phyloP scores from a whole-genome alignment of 1,139 yeast genomes.

The Suhomyces choctaworum region DNA sequence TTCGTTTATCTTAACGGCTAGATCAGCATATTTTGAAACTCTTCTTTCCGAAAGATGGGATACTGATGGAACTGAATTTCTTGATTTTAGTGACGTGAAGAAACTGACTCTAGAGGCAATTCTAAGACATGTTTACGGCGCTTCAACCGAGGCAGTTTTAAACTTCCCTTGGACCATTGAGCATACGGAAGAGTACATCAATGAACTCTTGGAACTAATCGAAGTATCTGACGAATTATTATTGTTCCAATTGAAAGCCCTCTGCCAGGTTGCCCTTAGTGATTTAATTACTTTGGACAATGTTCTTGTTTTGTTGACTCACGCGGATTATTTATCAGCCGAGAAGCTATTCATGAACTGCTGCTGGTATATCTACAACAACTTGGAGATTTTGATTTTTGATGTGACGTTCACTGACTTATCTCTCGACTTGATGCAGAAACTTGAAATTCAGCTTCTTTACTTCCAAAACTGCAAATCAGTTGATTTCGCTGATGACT shows the following conservation, averaged over 20 bases:
- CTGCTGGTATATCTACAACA: slow-evolving; percentile 66
- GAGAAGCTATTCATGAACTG: slow-evolving; percentile 58
- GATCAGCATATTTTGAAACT: slow-evolving; percentile 68
- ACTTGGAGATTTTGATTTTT: slow-evolving; percentile 62
- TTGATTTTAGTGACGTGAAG: slow-evolving; percentile 50
- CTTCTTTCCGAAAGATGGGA: slow-evolving; percentile 59
- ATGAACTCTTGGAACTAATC: slow-evolving; percentile 57
- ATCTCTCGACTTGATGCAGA: slow-evolving; percentile 27
- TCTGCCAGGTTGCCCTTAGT: slow-evolving; percentile 62
- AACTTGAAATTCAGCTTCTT: slow-evolving; percentile 31
- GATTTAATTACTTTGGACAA: slow-evolving; percentile 63
- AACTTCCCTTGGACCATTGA: slow-evolving; percentile 29
- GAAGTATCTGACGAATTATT: slow-evolving; percentile 66
- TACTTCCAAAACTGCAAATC: slow-evolving; percentile 32
- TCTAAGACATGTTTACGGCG: slow-evolving; percentile 61
- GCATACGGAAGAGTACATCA: slow-evolving; percentile 50
- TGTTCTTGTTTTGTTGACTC: slow-evolving; percentile 55
- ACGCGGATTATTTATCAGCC: slow-evolving; percentile 55
- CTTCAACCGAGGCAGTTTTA: slow-evolving; percentile 45
- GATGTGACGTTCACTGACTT: slow-evolving; percentile 41
- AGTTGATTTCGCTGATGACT: slow-evolving; percentile 22
- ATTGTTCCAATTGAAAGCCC: slow-evolving; percentile 56
- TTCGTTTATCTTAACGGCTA: slow-evolving; percentile 50
- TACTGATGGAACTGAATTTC: slow-evolving; percentile 18
- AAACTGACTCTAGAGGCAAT: slow-evolving; percentile 50